These are phyloP conservation scores for Solanum arcanum DNA, from an alignment of 257 asterid genomes.

Conservation along the genomic window DNA sequence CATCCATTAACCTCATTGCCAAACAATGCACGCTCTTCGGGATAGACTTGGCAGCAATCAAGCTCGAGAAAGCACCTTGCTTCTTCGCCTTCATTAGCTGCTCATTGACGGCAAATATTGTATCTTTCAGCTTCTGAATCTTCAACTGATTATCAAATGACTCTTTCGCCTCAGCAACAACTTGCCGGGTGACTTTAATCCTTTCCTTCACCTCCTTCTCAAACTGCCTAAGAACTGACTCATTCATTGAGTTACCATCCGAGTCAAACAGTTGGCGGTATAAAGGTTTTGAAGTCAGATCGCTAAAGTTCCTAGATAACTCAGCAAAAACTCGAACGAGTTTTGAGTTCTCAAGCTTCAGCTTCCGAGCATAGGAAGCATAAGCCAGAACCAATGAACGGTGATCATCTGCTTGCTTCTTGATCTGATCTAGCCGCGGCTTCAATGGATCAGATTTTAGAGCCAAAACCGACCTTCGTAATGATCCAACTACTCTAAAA, in stretches of 20 bases:
- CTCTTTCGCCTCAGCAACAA: conserved; percentile 62
- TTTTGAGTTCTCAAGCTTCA: conserved; percentile 65
- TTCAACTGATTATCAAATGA: conserved; percentile 63
- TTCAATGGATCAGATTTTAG: conserved; percentile 58
- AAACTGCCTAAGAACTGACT: conserved; percentile 39
- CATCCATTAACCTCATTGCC: conserved; percentile 72
- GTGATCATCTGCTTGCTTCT: conserved; percentile 73
- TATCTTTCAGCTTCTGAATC: conserved; percentile 67
- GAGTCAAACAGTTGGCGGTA: conserved; percentile 34
- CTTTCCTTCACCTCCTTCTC: conserved; percentile 78
- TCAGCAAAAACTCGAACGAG: conserved; percentile 61
- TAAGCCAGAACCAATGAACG: conserved; percentile 43
- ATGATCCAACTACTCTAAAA: conserved; percentile 18
- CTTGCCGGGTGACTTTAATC: conserved; percentile 50
- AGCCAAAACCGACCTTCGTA: conserved; percentile 46
- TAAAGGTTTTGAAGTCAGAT: conserved; percentile 47
- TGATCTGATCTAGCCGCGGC: conserved; percentile 66
- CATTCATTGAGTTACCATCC: conserved; percentile 41
- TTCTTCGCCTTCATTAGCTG: conserved; percentile 60
- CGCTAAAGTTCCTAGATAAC: conserved; percentile 43
- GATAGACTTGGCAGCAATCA: conserved; percentile 77
- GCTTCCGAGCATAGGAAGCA: conserved; percentile 68
- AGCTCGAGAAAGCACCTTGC: conserved; percentile 75
- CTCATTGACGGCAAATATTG: conserved; percentile 58
- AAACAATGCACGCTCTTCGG: conserved; percentile 78